Evolutionary conservation across 768 basidiomycete genomes (phyloP).

Genomic region (Trametes gibbosa): DNA sequence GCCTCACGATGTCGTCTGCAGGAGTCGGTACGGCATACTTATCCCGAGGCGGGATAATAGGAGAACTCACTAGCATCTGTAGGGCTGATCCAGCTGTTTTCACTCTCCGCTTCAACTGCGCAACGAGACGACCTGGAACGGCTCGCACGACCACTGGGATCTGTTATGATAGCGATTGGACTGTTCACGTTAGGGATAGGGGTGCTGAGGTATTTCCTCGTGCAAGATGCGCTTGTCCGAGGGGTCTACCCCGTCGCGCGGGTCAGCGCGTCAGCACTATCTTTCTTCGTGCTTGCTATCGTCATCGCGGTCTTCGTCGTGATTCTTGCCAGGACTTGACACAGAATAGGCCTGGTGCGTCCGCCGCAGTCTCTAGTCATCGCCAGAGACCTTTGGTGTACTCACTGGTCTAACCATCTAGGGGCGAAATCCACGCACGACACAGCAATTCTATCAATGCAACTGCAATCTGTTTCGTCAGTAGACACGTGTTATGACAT

Average conservation of each 20-base stretch:
- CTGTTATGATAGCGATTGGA: slow-evolving; percentile 36
- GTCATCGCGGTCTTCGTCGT: slow-evolving; percentile 39
- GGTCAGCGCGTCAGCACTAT: slow-evolving; percentile 31
- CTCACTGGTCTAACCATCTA: no score
- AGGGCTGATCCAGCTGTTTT: slow-evolving; percentile 50
- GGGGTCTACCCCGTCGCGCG: slow-evolving; percentile 44
- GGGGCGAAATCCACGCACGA: no score
- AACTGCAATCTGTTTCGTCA: no score
- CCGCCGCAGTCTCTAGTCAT: background rate
- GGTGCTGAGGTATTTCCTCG: slow-evolving; percentile 36
- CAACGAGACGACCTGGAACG: slow-evolving; percentile 18
- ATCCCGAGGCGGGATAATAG: background rate
- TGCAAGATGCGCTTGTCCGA: slow-evolving; percentile 36
- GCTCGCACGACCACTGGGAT: slow-evolving; percentile 45
- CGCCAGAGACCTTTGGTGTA: no score
- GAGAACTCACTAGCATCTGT: background rate
- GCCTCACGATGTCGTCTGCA: slow-evolving; percentile 45
- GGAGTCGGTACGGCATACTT: slow-evolving; percentile 43
- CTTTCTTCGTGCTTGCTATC: slow-evolving; percentile 30
- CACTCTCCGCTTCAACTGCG: slow-evolving; percentile 31
- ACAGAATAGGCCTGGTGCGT: background rate
- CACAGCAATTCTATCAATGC: no score
- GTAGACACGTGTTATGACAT: no score
- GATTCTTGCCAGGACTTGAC: slow-evolving; percentile 23
- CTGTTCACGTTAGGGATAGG: slow-evolving; percentile 36